These are phyloP conservation scores for Globisporangium parvum DNA, from an alignment of 352 stramenopile genomes.

Conservation along the genomic window DNA sequence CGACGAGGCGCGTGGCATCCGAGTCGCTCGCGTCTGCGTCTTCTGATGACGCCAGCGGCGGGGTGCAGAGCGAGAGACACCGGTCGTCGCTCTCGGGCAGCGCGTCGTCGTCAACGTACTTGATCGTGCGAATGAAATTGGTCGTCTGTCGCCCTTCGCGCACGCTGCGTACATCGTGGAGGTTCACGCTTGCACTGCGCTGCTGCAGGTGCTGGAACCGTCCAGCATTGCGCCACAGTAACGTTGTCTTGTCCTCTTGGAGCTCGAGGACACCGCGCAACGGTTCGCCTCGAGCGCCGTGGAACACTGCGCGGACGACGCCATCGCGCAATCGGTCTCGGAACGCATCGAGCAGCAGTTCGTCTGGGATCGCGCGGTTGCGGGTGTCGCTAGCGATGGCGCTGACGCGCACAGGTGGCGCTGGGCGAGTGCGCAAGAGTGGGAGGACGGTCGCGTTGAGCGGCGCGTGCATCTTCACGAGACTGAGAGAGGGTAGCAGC, in stretches of 20 bases:
- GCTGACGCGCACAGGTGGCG: too few species aligned
- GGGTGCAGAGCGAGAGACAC: slow-evolving; percentile 53
- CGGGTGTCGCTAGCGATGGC: not conserved
- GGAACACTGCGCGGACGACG: slow-evolving; percentile 36
- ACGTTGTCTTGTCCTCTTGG: slow-evolving; percentile 50
- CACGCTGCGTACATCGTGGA: slow-evolving; percentile 54
- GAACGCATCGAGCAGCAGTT: slow-evolving; percentile 32
- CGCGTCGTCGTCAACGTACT: slow-evolving; percentile 48
- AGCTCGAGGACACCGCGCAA: slow-evolving; percentile 49
- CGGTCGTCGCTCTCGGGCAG: slow-evolving; percentile 56
- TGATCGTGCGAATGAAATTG: slow-evolving; percentile 80
- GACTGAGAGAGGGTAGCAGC: too few species aligned
- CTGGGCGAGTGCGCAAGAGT: not conserved
- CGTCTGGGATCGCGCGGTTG: slow-evolving; percentile 11
- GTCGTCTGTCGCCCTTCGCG: slow-evolving; percentile 64
- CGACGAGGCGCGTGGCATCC: slow-evolving; percentile 10
- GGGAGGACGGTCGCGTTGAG: not conserved
- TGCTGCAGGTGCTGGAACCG: slow-evolving; percentile 25
- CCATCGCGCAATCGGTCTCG: slow-evolving; percentile 62
- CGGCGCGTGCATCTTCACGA: too few species aligned
- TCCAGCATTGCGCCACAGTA: slow-evolving; percentile 50
- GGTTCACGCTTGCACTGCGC: slow-evolving; percentile 21
- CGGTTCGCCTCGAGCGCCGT: slow-evolving; percentile 43
- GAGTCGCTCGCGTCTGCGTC: not conserved
- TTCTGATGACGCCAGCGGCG: not conserved